Conservation (phyloP, 345 rosid species). For the Populus alba region DNA sequence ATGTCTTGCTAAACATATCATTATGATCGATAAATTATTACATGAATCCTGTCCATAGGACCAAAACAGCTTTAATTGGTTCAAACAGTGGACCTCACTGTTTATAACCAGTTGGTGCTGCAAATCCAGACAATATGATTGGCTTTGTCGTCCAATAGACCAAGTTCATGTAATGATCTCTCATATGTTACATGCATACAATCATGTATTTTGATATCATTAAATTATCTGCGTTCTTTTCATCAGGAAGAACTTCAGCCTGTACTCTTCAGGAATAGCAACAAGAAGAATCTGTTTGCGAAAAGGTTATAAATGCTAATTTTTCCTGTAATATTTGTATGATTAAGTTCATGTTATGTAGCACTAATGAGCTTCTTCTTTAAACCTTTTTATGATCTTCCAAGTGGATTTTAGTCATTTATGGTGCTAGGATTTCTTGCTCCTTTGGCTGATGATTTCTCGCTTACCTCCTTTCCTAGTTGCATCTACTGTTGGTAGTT, state of each 20-base stretch:
- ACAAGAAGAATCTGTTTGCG: constrained; percentile 69
- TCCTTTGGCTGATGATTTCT: background rate
- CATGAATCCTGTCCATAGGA: no score
- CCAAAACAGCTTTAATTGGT: constrained; percentile 7
- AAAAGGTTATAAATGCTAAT: constrained; percentile 54
- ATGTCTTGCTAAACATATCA: background rate
- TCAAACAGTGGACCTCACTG: constrained; percentile 47
- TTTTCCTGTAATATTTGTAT: background rate
- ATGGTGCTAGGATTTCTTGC: no score
- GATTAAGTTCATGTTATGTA: no score
- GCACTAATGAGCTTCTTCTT: no score
- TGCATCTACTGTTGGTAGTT: no score
- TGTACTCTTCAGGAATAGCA: constrained; percentile 77
- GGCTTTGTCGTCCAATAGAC: constrained; percentile 34
- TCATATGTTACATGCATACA: background rate
- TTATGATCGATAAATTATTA: background rate
- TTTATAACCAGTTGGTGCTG: no score
- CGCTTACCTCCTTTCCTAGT: constrained; percentile 24
- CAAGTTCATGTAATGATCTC: no score
- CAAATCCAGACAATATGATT: no score
- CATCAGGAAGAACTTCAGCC: constrained; percentile 84
- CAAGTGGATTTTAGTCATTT: no score
- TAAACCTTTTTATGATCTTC: no score
- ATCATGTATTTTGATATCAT: background rate
- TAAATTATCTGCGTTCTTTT: background rate